A percentile compares a stretch with the other conserved stretches of the same genome.
These are phyloP conservation scores for Mesembryanthemum crystallinum DNA, from an alignment of 148 eudicot genomes.

Conservation along the genomic window DNA sequence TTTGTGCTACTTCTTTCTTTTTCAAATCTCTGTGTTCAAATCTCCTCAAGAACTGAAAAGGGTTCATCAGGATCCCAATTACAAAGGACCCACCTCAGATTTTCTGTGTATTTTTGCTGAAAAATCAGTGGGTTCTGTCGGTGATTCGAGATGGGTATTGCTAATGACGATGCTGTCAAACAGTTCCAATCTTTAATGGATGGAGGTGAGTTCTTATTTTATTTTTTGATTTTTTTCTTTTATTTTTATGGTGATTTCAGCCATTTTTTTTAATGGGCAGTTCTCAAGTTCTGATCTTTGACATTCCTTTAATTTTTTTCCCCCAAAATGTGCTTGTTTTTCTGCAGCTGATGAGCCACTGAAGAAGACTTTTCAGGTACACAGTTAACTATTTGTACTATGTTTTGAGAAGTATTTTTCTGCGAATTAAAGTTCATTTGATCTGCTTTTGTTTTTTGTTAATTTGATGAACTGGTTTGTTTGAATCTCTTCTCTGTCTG, in stretches of 20 bases:
- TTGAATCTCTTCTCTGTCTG: not conserved
- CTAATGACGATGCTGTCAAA: conserved; percentile 62
- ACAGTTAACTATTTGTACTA: conserved; percentile 11
- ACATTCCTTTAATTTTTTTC: conserved; percentile 23
- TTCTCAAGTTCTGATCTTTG: conserved; percentile 22
- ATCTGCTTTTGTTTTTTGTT: conserved; percentile 17
- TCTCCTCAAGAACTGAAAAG: conserved; percentile 9
- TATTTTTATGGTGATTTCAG: not conserved
- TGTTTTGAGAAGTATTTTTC: not conserved
- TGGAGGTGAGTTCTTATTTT: conserved; percentile 32
- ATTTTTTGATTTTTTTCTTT: not conserved
- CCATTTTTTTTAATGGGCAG: not conserved
- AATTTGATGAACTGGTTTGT: conserved; percentile 19
- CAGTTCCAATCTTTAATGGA: conserved; percentile 64
- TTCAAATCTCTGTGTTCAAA: not conserved
- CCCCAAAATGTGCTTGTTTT: conserved; percentile 10
- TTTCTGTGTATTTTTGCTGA: conserved; percentile 13
- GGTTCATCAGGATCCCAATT: conserved; percentile 26
- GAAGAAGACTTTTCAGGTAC: conserved; percentile 60
- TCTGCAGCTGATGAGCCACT: conserved; percentile 70
- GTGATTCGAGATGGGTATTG: conserved; percentile 35
- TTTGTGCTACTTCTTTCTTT: not conserved
- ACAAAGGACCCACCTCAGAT: conserved; percentile 16
- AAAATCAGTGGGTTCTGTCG: conserved; percentile 15
- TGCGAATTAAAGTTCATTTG: conserved; percentile 7